Evolutionary conservation across 23 red algal genomes (phyloP), one percentile per base, ranked within the genome.

Genomic region (Pyropia yezoensis): DNA sequence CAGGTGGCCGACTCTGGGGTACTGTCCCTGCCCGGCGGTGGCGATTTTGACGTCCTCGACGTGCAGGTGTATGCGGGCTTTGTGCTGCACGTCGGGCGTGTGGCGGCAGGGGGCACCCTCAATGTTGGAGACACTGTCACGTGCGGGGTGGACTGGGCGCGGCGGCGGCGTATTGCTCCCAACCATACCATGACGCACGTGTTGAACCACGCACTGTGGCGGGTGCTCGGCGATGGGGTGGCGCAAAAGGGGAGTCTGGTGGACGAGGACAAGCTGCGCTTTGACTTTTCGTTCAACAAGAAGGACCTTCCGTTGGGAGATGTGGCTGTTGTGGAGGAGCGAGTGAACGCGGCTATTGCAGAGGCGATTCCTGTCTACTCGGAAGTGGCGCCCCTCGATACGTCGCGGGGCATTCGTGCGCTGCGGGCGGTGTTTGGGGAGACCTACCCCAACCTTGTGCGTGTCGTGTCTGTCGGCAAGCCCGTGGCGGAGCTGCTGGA

Each of bases 181-280:
- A 98, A 98, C 67, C 94, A 98, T 76, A 98, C 94, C 0, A 71
- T 80, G 60, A 98, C 94, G 0, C 94, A 98, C 77, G 77, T 91
- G 30, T 86, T 98, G 17, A 98, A 98, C 69, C 83, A 77, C 59
- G 94, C 94, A 9, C 56, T 98, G 57, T 74, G 86, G 67, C 65
- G 91, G 52, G 79, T 91, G 19, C 66, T 98, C 4, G 94, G 94
- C 63, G 71, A 81, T 29, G 57, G 30, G 20, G 85, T 75, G 54
- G 94, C 91, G 14, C 94, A 98, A 63, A 81, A 78, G 54, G 94
- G 94, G 12, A 91, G 86, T 13, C 32, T 88, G 3, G 94, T 98
- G 18, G 94, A 98, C 64, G 76, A 76, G n/a, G 45, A 77, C 32
- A 98, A 98, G 57, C 86, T 98, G 15, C 74, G 94, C 33, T 98